Percentiles rank a stretch among this genome's conserved stretches.
These are phyloP conservation scores for Jatropha curcas DNA, from an alignment of 345 rosid genomes.

Conservation along the genomic window DNA sequence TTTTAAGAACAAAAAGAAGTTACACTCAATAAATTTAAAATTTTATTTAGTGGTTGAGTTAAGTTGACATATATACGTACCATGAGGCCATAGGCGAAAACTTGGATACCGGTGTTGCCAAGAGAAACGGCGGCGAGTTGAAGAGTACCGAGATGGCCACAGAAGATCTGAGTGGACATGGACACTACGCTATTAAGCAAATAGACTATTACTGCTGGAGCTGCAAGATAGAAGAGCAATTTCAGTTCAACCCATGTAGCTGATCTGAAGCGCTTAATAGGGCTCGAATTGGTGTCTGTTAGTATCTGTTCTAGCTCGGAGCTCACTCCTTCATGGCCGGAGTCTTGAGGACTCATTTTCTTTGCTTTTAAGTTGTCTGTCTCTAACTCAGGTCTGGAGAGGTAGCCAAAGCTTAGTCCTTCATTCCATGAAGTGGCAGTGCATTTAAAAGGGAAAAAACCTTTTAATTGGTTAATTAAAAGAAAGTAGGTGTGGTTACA, in stretches of 20 bases:
- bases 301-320: slow-evolving; percentile 49
- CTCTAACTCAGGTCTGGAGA: too few species aligned
- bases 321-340: slow-evolving; percentile 23
- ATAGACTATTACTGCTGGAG: slow-evolving; percentile 19
- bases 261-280: slow-evolving; percentile 28
- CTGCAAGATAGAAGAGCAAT: slow-evolving; percentile 12
- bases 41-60: too few species aligned
- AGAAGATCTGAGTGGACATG: slow-evolving; percentile 20
- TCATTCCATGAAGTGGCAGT: too few species aligned
- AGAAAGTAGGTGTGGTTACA: too few species aligned
- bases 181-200: slow-evolving; percentile 13
- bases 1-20: too few species aligned
- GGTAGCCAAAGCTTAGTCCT: too few species aligned
- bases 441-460: too few species aligned
- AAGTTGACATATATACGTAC: too few species aligned
- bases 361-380: too few species aligned
- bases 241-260: slow-evolving; percentile 57
- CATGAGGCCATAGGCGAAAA: slow-evolving; percentile 18
- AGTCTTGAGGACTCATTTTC: neutral
- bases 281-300: slow-evolving; percentile 32
- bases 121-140: slow-evolving; percentile 23
- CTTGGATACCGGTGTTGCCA: slow-evolving; percentile 21
- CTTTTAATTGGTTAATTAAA: too few species aligned
- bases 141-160: slow-evolving; percentile 23
- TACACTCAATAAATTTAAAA: too few species aligned